Base-by-base conservation (phyloP, 495 filamentous ascomycete species). In the Lasiosphaeria ovina region DNA sequence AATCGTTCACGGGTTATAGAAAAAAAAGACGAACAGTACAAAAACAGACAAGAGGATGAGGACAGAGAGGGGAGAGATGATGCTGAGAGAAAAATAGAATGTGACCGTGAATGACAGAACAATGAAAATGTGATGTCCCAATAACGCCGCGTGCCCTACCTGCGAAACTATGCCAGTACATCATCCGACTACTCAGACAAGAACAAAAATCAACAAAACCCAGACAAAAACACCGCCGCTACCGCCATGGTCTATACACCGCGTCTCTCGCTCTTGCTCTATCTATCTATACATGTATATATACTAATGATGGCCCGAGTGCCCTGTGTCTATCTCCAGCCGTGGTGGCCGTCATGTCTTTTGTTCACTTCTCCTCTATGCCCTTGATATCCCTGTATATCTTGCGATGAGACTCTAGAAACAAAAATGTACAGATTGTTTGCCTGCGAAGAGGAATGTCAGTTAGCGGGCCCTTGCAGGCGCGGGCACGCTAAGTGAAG, bases 341-440 rank as follows among this genome's bases (percentile, higher is more conserved):
- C 24, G 24, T 24, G 24, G 24, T 24, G 24, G 24, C 2, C 24
- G 24, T 24, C 24, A 24, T 1, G 24, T 24, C 24, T 24, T 24
- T 24, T 24, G 1, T 24, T 24, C 24, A 24, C 24, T 24, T 24
- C 24, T 72, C 62, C 35, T 79, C 79, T n/a, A 81, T 62, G 17
- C 76, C 81, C 63, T 77, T 79, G 58, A 81, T 50, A 58, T 77
- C 74, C 62, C 78, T 76, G 70, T 83, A 91, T 31, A 83, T 64
- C 72, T 87, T 88, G 77, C 92, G 91, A 70, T 93, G 91, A 65
- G 95, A 89, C 72, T 98, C 94, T 68, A 98, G 77, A 74, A 97
- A 97, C 61, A 98, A 69, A 66, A 98, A 97, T 9, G 95, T 98
- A 60, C 89, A 87, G 68, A 98, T 91, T 3, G 94, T 98, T 80